Evolutionary conservation across 2,329 filamentous ascomycete species (phyloP), one percentile per base, ranked within the genome.

Genomic region (Diaporthe sp.): DNA sequence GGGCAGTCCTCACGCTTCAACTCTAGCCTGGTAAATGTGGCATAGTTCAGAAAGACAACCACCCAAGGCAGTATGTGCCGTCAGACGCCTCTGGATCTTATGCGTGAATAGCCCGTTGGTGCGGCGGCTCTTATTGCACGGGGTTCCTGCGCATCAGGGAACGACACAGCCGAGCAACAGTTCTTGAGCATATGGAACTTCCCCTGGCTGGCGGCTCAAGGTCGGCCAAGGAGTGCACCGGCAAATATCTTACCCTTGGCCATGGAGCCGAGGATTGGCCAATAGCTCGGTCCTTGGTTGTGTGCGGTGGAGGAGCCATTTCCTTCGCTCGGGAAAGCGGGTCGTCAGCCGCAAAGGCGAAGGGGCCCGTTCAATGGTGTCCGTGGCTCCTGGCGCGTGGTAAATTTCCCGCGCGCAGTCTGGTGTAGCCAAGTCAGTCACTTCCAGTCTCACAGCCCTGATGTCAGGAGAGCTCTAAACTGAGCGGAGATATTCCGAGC

Each of bases 401-500:
- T 13, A 42, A 47, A 65, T 22, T 68, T 39, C 8, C 31, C 47
- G 44, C 25, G 25, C 15, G 22, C 7, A 68, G 4, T 12, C 63
- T 51, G 28, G 31, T 68, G 63, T 53, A 37, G 63, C 63, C 63
- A 68, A 68, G 20, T 68, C 47, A 34, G 17, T 37, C 63, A 39
- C 34, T 37, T 6, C 28, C 28, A 53, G 63, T 68, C 63, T 68
- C 63, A 68, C 12, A 39, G 31, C 65, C 65, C 65, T 53, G 65
- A 12, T 25, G n/a, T 53, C 22, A 68, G 65, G 65, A 53, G 65
- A 10, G 63, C 20, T 68, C 22, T 42, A 39, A 68, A 8, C 31
- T 39, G 22, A 68, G 28, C 63, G 63, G 63, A 68, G 47, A 20
- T 68, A 53, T 53, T 68, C 47, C 47, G 47, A 68, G 63, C 28